phyloP scores from a whole-genome alignment of 1,139 yeast genomes.

The Lodderomyces elongisporus region DNA sequence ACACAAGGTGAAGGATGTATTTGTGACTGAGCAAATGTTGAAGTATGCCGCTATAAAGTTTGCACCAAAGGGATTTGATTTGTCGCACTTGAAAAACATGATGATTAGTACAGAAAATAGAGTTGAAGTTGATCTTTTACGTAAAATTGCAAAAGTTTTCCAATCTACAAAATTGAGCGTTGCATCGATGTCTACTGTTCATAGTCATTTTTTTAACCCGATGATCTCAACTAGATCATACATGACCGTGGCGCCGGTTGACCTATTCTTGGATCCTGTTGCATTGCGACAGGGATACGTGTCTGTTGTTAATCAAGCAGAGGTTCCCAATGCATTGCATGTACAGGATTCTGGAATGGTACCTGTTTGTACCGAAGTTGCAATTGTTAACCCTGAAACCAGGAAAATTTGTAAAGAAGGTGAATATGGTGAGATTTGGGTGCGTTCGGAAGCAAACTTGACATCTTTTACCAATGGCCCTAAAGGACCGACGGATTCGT shows the following conservation, averaged over 20 bases:
- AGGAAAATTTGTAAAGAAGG: slow-evolving; percentile 73
- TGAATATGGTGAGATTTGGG: slow-evolving; percentile 98
- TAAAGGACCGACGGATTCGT: slow-evolving; percentile 40
- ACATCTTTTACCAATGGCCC: slow-evolving; percentile 57
- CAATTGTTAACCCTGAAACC: slow-evolving; percentile 94
- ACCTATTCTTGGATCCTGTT: slow-evolving; percentile 78
- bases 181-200: slow-evolving; percentile 71
- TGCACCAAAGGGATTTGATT: slow-evolving; percentile 61
- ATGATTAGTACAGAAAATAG: slow-evolving; percentile 80
- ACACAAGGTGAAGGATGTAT: slow-evolving; percentile 79
- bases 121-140: slow-evolving; percentile 60
- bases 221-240: slow-evolving; percentile 82
- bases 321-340: slow-evolving; percentile 62
- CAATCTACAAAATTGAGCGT: slow-evolving; percentile 62
- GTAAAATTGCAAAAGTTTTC: slow-evolving; percentile 58
- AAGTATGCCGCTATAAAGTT: slow-evolving; percentile 63
- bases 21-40: slow-evolving; percentile 80
- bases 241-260: slow-evolving; percentile 85
- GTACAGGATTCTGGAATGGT: slow-evolving; percentile 96
- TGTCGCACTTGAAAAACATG: slow-evolving; percentile 68
- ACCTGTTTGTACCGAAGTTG: slow-evolving; percentile 89
- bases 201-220: slow-evolving; percentile 77
- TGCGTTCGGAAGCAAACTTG: slow-evolving; percentile 80
- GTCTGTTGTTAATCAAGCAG: slow-evolving; percentile 70
- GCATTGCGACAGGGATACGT: slow-evolving; percentile 86